phyloP scores from a whole-genome alignment of 129 eudicot genomes.

The Scalesia atractyloides region DNA sequence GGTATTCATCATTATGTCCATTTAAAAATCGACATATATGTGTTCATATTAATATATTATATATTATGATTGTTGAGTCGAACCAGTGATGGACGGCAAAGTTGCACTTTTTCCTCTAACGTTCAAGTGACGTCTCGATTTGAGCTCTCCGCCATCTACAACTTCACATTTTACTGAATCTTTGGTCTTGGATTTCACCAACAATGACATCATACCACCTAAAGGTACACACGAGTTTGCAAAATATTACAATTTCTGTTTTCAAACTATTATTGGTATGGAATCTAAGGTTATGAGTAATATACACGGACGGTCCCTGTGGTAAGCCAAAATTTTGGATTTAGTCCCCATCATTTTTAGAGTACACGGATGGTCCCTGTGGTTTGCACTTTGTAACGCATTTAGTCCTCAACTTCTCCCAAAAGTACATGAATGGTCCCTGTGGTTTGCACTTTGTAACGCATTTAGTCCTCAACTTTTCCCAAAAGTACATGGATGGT shows the following conservation, averaged over 20 bases:
- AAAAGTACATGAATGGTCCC: too few relatives aligned
- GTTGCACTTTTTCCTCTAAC: conserved; percentile 99
- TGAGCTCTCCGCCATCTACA: conserved; percentile 98
- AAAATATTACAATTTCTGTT: neutral
- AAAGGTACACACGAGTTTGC: neutral
- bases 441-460: too few relatives aligned
- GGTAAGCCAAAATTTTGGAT: too few relatives aligned
- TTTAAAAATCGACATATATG: too few relatives aligned
- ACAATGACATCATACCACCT: conserved; percentile 98
- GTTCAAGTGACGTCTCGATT: conserved; percentile 90
- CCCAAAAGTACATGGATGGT: too few relatives aligned
- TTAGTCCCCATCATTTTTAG: too few relatives aligned
- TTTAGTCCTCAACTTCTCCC: too few relatives aligned
- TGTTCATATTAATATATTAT: too few relatives aligned
- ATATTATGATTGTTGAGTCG: conserved; percentile 31
- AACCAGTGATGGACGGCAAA: conserved; percentile 93
- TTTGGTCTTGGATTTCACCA: conserved; percentile 80
- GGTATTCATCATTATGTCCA: neutral
- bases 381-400: too few relatives aligned
- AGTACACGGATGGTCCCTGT: too few relatives aligned
- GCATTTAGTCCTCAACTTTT: neutral
- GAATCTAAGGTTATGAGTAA: neutral
- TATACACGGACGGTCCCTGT: too few relatives aligned
- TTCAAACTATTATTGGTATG: neutral
- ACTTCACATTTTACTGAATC: conserved; percentile 97